Evolutionary conservation across 129 eudicot species (phyloP), one percentile per base, ranked within the genome.

Genomic region (Erigeron canadensis): DNA sequence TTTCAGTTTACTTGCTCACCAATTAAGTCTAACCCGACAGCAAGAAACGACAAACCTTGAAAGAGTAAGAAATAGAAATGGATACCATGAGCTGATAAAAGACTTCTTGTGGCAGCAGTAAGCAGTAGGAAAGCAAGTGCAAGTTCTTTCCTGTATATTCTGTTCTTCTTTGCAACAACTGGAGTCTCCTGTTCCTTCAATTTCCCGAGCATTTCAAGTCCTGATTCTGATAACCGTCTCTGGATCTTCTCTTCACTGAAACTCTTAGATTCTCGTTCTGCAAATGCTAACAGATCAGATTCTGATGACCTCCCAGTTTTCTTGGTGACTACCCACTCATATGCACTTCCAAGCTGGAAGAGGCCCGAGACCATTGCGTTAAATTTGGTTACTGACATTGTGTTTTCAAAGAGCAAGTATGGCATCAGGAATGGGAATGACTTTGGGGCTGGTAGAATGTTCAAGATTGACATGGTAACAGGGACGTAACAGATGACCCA

Each of bases 401-500:
- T 92, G 87, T 92, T 92, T 42, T 92, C 98, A 41, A 92, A 92
- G n/a, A 92, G 81, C 3, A 92, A 78, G 78, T 89, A 92, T 19
- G 98, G 98, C 87, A 92, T 84, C 47, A 92, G 65, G 75, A 92
- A 92, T 9, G 98, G 98, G 82, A 92, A 92, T 41, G 96, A 86
- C 67, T 89, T 92, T 5, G 95, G 98, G 17, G 98, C 69, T 7
- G 98, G 96, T 6, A 92, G 76, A 34, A 92, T 89, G 84, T 89
- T 89, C 72, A 92, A 75, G 21, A 92, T 81, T 6, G 98, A 92
- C 89, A 92, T 83, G 62, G 81, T 65, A 6, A 89, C 84, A 10
- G 98, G 98, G 4, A 92, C 91, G 40, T 92, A 92, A 71, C 98
- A 92, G 63, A 92, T 88, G 1, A 92, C 98, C 98, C 98, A 92